Conservation (phyloP, 768 basidiomycete species). For the Pholiota conissans region DNA sequence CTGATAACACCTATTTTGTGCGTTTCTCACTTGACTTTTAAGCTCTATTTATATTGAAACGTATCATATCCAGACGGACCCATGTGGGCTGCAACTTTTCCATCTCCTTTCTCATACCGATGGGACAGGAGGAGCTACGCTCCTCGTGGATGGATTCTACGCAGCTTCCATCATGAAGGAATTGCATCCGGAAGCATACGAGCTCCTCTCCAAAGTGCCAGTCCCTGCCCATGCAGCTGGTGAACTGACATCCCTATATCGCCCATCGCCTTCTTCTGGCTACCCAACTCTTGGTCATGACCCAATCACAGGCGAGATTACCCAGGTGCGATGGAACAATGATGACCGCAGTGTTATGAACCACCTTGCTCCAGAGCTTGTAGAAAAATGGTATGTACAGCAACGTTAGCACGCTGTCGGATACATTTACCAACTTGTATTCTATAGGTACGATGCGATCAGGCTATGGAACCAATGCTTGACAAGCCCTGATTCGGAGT, state of each 20-base stretch:
- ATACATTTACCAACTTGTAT: neutral
- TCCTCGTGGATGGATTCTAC: constrained; percentile 97
- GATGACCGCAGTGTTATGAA: constrained; percentile 87
- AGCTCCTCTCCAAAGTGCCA: constrained; percentile 62
- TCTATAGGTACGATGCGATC: constrained; percentile 74
- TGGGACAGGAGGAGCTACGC: constrained; percentile 81
- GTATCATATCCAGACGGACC: constrained; percentile 70
- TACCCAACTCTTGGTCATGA: constrained; percentile 79
- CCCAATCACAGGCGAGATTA: constrained; percentile 52
- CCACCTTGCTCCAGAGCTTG: constrained; percentile 51
- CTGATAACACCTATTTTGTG: constrained; percentile 68
- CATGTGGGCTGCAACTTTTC: constrained; percentile 94
- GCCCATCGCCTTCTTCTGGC: constrained; percentile 53
- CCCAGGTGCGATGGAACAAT: constrained; percentile 91
- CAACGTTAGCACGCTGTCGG: too few species aligned
- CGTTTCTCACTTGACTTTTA: constrained; percentile 16
- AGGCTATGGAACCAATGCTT: constrained; percentile 75
- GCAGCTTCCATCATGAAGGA: constrained; percentile 78
- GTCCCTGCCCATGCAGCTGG: constrained; percentile 91
- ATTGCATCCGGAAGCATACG: constrained; percentile 70
- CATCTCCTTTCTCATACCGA: constrained; percentile 85
- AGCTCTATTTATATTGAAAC: neutral
- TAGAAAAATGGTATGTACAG: constrained; percentile 69
- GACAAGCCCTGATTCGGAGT: constrained; percentile 81
- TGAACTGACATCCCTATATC: constrained; percentile 57